Evolutionary conservation across 306 rosid species (phyloP), one percentile per base, ranked within the genome.

Genomic region (Quercus parvula): DNA sequence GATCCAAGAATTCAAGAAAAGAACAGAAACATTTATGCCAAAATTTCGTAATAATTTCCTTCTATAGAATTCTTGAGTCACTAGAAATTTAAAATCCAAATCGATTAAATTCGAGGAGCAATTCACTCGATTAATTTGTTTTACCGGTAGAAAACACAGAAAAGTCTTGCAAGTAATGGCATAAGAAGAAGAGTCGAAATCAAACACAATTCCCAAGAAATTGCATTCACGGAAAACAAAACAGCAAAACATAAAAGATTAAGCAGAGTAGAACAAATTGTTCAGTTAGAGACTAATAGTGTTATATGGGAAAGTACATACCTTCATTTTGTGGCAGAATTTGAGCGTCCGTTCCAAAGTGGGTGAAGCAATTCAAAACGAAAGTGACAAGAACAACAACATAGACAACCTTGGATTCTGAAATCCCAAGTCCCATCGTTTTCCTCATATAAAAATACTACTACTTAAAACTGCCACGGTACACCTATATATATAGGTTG

Each of bases 311-410:
- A 13, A 51, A 11, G 24, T 77, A 59, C 7, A 75, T 62, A 94
- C 98, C 97, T 94, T 94, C 98, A n/a, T 86, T 81, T 71, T 77
- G 74, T 30, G 97, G 92, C 18, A 94, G 20, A 69, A 78, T 86
- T 84, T 89, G 88, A 70, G 97, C 94, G 80, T 81, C 71, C 73
- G 94, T 85, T 70, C 85, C 83, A 73, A 87, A 89, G 18, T 77
- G 46, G 0, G 56, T 22, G 85, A 86, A 78, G 87, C 72, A 84
- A 85, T 77, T 85, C 69, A 89, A 68, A 75, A 79, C 58, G 20
- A 83, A 57, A 51, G 82, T 78, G 18, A 73, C 77, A 20, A 66
- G 77, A 59, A 85, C 69, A 77, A 87, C 74, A 38, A 84, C 24
- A 31, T 35, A 66, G 19, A 78, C 62, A 72, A 67, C 44, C 74